Evolutionary conservation across 495 filamentous ascomycete species (phyloP).

Genomic region (Trichoderma asperelloides): DNA sequence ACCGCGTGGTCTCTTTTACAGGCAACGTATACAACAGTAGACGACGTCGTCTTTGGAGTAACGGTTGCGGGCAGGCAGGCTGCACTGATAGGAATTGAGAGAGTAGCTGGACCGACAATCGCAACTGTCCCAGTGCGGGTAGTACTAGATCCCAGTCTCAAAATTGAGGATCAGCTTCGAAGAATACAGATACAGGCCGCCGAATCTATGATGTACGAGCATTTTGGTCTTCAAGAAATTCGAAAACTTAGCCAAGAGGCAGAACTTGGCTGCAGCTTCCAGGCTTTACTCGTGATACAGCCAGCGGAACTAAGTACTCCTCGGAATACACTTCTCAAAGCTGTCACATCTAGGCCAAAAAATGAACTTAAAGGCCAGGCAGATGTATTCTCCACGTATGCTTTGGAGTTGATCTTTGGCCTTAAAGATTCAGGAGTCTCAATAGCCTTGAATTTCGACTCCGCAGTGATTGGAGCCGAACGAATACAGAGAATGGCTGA

Average conservation of each 20-base stretch:
- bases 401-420: too few relatives aligned
- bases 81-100: not conserved
- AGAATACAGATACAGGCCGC: not conserved
- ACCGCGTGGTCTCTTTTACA: not conserved
- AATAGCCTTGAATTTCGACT: too few relatives aligned
- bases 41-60: not conserved
- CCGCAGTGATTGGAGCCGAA: too few relatives aligned
- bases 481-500: too few relatives aligned
- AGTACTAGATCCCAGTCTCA: not conserved
- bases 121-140: not conserved
- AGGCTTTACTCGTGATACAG: not conserved
- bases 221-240: not conserved
- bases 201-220: not conserved
- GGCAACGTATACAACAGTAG: not conserved
- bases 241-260: not conserved
- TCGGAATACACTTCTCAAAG: not conserved
- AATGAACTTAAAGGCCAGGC: not conserved
- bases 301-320: not conserved
- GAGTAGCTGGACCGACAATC: not conserved
- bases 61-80: not conserved
- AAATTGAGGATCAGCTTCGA: not conserved
- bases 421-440: too few relatives aligned
- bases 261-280: not conserved
- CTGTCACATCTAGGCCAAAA: not conserved
- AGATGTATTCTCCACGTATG: not conserved